Evolutionary conservation across 2,329 filamentous ascomycete genomes (phyloP), one percentile per base, ranked within the genome.

Genomic region (Phaeosphaeriaceae sp.): DNA sequence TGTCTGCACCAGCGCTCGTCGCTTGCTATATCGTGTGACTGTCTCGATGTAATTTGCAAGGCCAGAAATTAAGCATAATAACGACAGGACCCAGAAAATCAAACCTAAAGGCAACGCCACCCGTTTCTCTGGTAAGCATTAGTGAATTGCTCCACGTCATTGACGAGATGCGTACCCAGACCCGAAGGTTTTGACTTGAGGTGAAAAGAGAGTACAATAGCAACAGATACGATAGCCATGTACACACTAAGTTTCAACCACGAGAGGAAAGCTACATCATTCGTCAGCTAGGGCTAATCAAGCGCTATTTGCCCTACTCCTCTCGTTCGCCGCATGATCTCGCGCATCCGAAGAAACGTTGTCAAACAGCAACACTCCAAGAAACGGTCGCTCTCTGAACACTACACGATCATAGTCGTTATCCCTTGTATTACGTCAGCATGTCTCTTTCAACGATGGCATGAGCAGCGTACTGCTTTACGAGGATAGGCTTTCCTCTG

Each of bases 181-280:
- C 55, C 37, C 8, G 57, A 57, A 15, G 94, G 90, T 62, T 86
- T 76, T 15, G 79, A 79, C 67, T 92, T 92, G 41, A 99, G 81
- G 68, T 99, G 93, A 72, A 99, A 99, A 12, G 90, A 96, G 42
- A 97, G 81, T 8, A 96, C 86, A 60, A 99, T 96, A 42, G 94
- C 93, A 26, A 96, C 84, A 21, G 90, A 85, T 7, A 97, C 91
- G 42, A 99, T 81, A 57, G 91, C 86, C 83, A 97, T 92, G 77
- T 96, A 96, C 62, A 96, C 84, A 26, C 89, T 87, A 2, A 97
- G 83, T 3, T 92, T 87, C 16, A 97, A 84, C 82, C 94, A 97
- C 2, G 93, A 94, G 21, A 97, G 86, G 68, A 97, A 97, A 0
- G 84, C 76, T 79, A 46, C 17, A 16, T 0, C 4, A n/a, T n/a